These are phyloP conservation scores for Eutypella sp. DNA, from an alignment of 2,329 filamentous ascomycete species.

Conservation along the genomic window DNA sequence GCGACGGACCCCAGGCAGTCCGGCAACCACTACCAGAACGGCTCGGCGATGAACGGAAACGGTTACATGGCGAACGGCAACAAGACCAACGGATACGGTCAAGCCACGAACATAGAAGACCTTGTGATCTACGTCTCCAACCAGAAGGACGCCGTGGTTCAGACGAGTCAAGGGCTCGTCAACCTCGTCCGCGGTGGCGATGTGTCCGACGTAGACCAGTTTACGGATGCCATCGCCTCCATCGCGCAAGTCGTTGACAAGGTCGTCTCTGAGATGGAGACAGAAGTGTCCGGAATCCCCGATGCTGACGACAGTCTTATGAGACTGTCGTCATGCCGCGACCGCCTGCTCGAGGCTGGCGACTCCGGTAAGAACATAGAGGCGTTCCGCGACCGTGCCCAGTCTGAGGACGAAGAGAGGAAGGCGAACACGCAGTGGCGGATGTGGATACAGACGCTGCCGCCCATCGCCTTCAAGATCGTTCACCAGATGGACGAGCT, in stretches of 20 bases:
- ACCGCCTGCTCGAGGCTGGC: constrained; percentile 60
- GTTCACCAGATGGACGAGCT: constrained; percentile 77
- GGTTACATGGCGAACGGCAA: constrained; percentile 34
- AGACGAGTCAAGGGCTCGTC: constrained; percentile 78
- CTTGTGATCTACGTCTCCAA: constrained; percentile 74
- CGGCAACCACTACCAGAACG: constrained; percentile 35
- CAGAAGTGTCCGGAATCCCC: constrained; percentile 44
- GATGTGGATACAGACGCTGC: constrained; percentile 65
- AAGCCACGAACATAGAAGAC: constrained; percentile 42
- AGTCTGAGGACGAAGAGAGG: constrained; percentile 44
- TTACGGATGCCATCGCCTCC: constrained; percentile 64
- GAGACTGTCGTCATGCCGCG: constrained; percentile 58
- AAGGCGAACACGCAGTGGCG: constrained; percentile 36
- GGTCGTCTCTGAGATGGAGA: constrained; percentile 63
- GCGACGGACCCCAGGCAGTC: constrained; percentile 64
- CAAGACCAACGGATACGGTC: constrained; percentile 36
- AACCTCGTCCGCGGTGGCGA: constrained; percentile 60
- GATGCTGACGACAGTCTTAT: constrained; percentile 48
- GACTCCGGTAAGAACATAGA: constrained; percentile 57
- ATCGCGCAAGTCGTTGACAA: constrained; percentile 68
- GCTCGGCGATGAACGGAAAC: constrained; percentile 31
- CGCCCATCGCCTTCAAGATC: constrained; percentile 82
- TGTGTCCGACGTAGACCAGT: constrained; percentile 53
- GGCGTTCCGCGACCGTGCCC: constrained; percentile 39
- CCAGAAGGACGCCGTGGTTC: constrained; percentile 72